These are phyloP conservation scores for Gossypium arboreum DNA, from an alignment of 345 rosid genomes.

Conservation along the genomic window DNA sequence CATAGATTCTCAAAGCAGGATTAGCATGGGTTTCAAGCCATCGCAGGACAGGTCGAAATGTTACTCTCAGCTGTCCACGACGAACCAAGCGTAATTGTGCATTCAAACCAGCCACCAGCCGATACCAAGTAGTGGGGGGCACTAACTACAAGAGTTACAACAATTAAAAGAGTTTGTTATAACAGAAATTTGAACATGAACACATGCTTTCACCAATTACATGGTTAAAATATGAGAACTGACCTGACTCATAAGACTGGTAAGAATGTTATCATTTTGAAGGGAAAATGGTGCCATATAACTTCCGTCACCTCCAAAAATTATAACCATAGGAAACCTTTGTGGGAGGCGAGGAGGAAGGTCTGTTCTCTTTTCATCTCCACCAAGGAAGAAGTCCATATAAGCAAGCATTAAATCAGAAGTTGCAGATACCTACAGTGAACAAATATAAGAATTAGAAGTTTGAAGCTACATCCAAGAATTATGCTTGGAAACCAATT, in stretches of 20 bases:
- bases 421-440: slow-evolving; percentile 82
- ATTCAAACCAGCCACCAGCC: slow-evolving; percentile 96
- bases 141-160: slow-evolving; percentile 47
- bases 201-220: background rate
- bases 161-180: slow-evolving; percentile 12
- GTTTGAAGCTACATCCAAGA: background rate
- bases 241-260: slow-evolving; percentile 94
- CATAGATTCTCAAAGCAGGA: slow-evolving; percentile 66
- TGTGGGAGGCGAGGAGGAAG: slow-evolving; percentile 82
- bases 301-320: slow-evolving; percentile 99
- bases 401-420: slow-evolving; percentile 96
- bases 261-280: slow-evolving; percentile 87
- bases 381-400: slow-evolving; percentile 99
- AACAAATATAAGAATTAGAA: slow-evolving; percentile 4
- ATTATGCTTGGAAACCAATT: background rate
- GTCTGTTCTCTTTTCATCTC: slow-evolving; percentile 92
- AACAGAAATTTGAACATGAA: slow-evolving; percentile 20
- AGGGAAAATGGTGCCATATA: slow-evolving; percentile 94
- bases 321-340: slow-evolving; percentile 75
- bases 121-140: slow-evolving; percentile 93
- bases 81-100: slow-evolving; percentile 89
- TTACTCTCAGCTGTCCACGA: slow-evolving; percentile 64
- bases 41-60: slow-evolving; percentile 62
- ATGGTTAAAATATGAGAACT: slow-evolving; percentile 12
- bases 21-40: slow-evolving; percentile 97